Base-by-base conservation (phyloP, 2,329 filamentous ascomycete species). In the Colletotrichum sp. region DNA sequence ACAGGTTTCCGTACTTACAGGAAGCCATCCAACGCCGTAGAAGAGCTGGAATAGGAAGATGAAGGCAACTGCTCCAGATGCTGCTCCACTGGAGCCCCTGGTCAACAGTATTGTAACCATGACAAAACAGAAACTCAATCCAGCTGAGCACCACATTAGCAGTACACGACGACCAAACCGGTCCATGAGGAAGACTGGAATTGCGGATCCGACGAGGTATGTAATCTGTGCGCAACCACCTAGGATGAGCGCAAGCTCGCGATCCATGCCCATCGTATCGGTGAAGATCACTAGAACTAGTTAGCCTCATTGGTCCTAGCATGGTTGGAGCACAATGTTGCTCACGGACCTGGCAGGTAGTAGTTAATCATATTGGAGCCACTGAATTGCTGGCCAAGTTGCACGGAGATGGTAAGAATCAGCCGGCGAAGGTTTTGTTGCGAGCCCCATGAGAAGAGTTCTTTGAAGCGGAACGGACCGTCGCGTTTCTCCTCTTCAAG, bases 201-300 rank as follows among this genome's bases (percentile, higher is more conserved):
- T 86, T 3, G 83, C 80, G 0, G 84, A 85, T 9, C 85, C 85
- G 16, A 85, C 81, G 10, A 87, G 79, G 70, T 86, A 88, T 0
- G 83, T 85, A 63, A 82, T 81, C 26, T 83, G 83, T 34, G 82
- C 84, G 68, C 82, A 85, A 5, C 90, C 90, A 26, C 88, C 89
- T 2, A 92, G 82, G 7, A 92, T 86, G 52, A 91, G 82, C 36
- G 89, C 88, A 39, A 91, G 81, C n/a, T 89, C 86, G 16, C 36
- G 36, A 18, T 39, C 4, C 36, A 39, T 39, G 36, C 36, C 36
- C 36, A 39, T 39, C 16, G 36, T 39, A 39, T 39, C 36, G 16
- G 36, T 39, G 16, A 39, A 39, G 36, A 39, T 39, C 13, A 39
- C 36, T 39, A 39, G 16, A 39, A 16, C 36, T 39, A 39, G 0